Percentiles rank a stretch among this genome's conserved stretches.
phyloP scores from a whole-genome alignment of 805 yeast genomes.

The Barnettozyma sp. region DNA sequence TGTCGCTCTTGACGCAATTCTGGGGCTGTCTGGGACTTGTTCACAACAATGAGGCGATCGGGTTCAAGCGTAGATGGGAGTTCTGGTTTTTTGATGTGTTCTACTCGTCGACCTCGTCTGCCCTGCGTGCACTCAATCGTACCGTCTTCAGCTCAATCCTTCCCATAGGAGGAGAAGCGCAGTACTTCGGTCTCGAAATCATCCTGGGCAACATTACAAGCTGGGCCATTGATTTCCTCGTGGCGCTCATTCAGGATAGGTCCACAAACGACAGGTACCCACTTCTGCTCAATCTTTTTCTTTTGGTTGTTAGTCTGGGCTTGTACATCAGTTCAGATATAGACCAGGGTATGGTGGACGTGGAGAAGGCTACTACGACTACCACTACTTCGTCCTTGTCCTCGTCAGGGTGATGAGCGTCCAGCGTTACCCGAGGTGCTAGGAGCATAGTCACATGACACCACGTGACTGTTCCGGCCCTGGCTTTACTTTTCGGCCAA shows the following conservation, averaged over 20 bases:
- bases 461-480: too few relatives aligned
- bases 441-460: too few relatives aligned
- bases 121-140: conserved; percentile 33
- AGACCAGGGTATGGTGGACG: conserved; percentile 29
- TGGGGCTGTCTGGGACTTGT: conserved; percentile 36
- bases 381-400: too few relatives aligned
- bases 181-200: conserved; percentile 36
- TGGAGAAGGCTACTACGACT: conserved; percentile 11
- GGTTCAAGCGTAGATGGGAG: conserved; percentile 37
- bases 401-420: too few relatives aligned
- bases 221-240: conserved; percentile 35
- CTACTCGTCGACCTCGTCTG: conserved; percentile 30
- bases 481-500: too few relatives aligned
- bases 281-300: conserved; percentile 30
- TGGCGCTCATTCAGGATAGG: conserved; percentile 34
- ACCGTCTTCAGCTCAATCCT: conserved; percentile 32
- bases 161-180: conserved; percentile 38
- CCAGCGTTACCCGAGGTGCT: too few relatives aligned
- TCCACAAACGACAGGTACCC: conserved; percentile 33
- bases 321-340: conserved; percentile 27
- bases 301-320: conserved; percentile 25
- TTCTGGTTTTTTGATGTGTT: conserved; percentile 36
- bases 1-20: conserved; percentile 31
- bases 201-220: conserved; percentile 36
- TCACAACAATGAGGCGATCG: conserved; percentile 23